These are phyloP conservation scores for Botrytis deweyae DNA, from an alignment of 2,329 filamentous ascomycete genomes.

Conservation along the genomic window DNA sequence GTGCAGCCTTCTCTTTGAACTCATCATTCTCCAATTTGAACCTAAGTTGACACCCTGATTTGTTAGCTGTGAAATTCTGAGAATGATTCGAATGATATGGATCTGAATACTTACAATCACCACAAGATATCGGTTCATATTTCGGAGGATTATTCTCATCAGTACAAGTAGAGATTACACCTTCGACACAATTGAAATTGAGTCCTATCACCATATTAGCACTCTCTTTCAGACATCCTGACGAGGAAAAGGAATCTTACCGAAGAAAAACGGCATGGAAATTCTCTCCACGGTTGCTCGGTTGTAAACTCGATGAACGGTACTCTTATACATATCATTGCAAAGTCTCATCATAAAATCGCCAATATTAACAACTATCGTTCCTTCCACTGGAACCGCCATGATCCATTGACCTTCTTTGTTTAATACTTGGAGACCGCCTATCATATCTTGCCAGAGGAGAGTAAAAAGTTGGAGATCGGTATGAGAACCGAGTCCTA, in stretches of 20 bases:
- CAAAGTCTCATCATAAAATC: constrained; percentile 53
- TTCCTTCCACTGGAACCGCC: constrained; percentile 46
- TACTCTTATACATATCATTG: constrained; percentile 52
- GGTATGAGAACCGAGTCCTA: constrained; percentile 49
- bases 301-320: constrained; percentile 52
- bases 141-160: constrained; percentile 48
- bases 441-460: constrained; percentile 48
- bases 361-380: constrained; percentile 53
- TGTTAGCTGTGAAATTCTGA: not conserved
- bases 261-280: constrained; percentile 58
- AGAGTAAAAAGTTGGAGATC: constrained; percentile 52
- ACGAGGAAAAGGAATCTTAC: constrained; percentile 32
- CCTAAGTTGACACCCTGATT: constrained; percentile 37
- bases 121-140: constrained; percentile 53
- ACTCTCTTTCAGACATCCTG: constrained; percentile 4
- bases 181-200: constrained; percentile 52
- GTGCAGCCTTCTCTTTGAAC: constrained; percentile 30
- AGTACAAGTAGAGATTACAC: constrained; percentile 49
- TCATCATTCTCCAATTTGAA: constrained; percentile 36
- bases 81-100: not conserved
- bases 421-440: constrained; percentile 47
- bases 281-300: constrained; percentile 45
- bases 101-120: constrained; percentile 42
- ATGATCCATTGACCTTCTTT: constrained; percentile 47
- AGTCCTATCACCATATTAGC: constrained; percentile 40